Evolutionary conservation across 768 basidiomycete genomes (phyloP).

Genomic region (Chiua virens): DNA sequence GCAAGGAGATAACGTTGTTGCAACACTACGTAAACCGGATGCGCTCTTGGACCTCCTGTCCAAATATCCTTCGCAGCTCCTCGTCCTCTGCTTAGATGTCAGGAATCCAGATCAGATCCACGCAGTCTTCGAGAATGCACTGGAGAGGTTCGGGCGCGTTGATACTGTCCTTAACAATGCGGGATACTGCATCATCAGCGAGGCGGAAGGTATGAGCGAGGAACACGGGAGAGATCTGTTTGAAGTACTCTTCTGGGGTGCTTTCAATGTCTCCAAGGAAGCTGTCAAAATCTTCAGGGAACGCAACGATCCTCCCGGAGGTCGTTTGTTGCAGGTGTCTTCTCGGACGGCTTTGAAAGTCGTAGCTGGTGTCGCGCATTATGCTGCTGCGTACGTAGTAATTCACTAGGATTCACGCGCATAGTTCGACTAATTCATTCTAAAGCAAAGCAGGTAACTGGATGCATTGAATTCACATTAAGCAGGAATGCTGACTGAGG

Average conservation of each 20-base stretch:
- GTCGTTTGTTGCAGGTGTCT: slow-evolving; percentile 38
- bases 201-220: slow-evolving; percentile 39
- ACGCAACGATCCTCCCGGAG: slow-evolving; percentile 39
- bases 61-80: slow-evolving; percentile 33
- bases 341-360: slow-evolving; percentile 30
- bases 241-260: slow-evolving; percentile 41
- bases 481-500: not conserved
- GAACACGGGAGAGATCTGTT: slow-evolving; percentile 36
- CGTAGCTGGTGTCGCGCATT: slow-evolving; percentile 15
- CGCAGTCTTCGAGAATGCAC: slow-evolving; percentile 34
- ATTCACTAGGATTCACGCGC: not conserved
- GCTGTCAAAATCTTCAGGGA: slow-evolving; percentile 38
- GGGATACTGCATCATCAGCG: slow-evolving; percentile 28
- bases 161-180: slow-evolving; percentile 51
- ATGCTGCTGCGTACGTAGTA: slow-evolving; percentile 27
- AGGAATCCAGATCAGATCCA: slow-evolving; percentile 30
- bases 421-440: not conserved
- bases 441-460: slow-evolving; percentile 27
- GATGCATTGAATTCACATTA: not conserved
- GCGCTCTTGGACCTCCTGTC: slow-evolving; percentile 29
- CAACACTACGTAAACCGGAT: slow-evolving; percentile 37
- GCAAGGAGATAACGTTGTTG: slow-evolving; percentile 42
- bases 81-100: slow-evolving; percentile 43
- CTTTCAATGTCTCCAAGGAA: slow-evolving; percentile 32
- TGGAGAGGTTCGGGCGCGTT: slow-evolving; percentile 39